Percentiles rank a stretch among this genome's conserved stretches.
phyloP scores from a whole-genome alignment of 2,329 filamentous ascomycete genomes.

The Pezicula rhizophila region DNA sequence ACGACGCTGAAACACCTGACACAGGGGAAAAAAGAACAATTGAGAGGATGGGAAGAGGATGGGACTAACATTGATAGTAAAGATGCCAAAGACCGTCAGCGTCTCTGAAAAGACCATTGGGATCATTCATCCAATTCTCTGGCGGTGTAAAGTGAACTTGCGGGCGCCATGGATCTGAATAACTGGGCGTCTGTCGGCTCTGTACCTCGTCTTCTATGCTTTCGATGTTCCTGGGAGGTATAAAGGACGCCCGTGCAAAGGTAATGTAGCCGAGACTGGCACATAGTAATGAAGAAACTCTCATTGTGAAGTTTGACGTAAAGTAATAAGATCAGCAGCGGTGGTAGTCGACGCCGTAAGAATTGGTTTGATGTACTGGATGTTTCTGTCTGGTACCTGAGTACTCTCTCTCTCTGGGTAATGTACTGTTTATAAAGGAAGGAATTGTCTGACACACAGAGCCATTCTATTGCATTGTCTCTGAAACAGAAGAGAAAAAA shows the following conservation, averaged over 20 bases:
- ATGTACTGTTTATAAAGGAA: background rate
- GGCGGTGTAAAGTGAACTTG: constrained; percentile 49
- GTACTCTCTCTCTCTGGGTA: too few relatives aligned
- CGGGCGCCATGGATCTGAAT: constrained; percentile 23
- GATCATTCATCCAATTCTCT: constrained; percentile 49
- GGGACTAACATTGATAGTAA: constrained; percentile 48
- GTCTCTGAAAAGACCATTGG: constrained; percentile 56
- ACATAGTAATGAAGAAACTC: background rate
- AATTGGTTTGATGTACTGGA: too few relatives aligned
- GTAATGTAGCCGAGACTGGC: background rate
- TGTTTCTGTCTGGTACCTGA: too few relatives aligned
- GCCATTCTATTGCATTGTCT: background rate
- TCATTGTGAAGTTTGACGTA: background rate
- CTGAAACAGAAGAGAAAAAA: background rate
- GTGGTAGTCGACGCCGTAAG: too few relatives aligned
- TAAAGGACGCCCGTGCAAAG: too few relatives aligned
- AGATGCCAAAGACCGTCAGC: constrained; percentile 50
- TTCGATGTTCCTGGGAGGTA: background rate
- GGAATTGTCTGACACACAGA: background rate
- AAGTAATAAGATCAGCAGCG: background rate
- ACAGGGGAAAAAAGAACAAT: background rate
- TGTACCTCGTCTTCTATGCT: background rate
- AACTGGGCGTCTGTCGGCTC: background rate
- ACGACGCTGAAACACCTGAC: background rate
- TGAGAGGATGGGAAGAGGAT: background rate